Evolutionary conservation across 805 yeast species (phyloP).

Genomic region (Ogataea minuta): DNA sequence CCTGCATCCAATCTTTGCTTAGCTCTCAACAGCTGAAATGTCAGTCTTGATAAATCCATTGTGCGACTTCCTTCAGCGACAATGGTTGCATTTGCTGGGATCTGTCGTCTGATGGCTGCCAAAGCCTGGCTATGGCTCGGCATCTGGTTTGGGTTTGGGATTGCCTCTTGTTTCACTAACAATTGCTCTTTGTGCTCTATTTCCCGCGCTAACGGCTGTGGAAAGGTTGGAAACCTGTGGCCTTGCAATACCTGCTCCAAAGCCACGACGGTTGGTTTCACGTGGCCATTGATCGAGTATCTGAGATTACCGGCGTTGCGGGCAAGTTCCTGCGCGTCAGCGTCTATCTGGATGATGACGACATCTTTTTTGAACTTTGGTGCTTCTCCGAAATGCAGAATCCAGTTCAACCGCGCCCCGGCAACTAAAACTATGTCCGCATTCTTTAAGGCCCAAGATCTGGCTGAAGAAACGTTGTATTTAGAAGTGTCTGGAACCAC

Average conservation of each 20-base stretch:
- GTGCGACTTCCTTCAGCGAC: constrained; percentile 77
- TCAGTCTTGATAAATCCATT: constrained; percentile 66
- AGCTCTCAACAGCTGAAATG: constrained; percentile 54
- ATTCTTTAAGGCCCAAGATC: constrained; percentile 54
- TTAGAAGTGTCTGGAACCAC: constrained; percentile 49
- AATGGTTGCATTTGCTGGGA: constrained; percentile 37
- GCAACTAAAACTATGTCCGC: constrained; percentile 60
- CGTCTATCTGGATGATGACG: constrained; percentile 57
- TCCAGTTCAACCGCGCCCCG: constrained; percentile 75
- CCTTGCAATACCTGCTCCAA: constrained; percentile 30
- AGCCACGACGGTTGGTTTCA: constrained; percentile 39
- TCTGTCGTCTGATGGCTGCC: constrained; percentile 39
- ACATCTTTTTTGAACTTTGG: constrained; percentile 50
- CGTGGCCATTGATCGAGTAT: constrained; percentile 44
- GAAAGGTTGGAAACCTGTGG: constrained; percentile 30
- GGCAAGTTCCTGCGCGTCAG: constrained; percentile 47
- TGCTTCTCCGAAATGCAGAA: constrained; percentile 60
- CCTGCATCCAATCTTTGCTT: constrained; percentile 66
- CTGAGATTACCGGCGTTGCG: constrained; percentile 10
- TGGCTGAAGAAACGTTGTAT: constrained; percentile 58
- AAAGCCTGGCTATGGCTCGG: constrained; percentile 56
- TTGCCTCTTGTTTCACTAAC: constrained; percentile 35
- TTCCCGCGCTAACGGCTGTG: constrained; percentile 26
- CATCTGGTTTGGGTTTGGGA: constrained; percentile 16
- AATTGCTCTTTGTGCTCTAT: constrained; percentile 33